Conservation (phyloP, 1,284 basidiomycete genomes). For the Marasmius oreades region DNA sequence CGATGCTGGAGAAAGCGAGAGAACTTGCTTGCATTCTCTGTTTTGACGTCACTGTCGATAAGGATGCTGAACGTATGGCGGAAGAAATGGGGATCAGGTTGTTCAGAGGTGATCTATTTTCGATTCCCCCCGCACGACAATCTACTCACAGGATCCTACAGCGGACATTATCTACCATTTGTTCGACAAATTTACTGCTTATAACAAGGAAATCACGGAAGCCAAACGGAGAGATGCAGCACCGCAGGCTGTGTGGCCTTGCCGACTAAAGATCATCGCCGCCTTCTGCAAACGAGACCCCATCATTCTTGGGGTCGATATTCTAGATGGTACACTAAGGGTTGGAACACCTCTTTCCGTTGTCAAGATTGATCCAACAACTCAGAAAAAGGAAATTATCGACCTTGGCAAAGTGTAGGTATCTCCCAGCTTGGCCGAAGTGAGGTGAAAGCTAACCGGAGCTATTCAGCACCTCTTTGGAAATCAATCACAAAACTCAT, state of each 20-base stretch:
- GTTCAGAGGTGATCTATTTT: slow-evolving; percentile 74
- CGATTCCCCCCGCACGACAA: not conserved
- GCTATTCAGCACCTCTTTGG: slow-evolving; percentile 75
- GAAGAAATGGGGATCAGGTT: slow-evolving; percentile 92
- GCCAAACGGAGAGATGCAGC: slow-evolving; percentile 92
- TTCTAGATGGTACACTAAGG: slow-evolving; percentile 90
- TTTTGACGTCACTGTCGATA: slow-evolving; percentile 95
- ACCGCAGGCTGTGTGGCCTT: slow-evolving; percentile 96
- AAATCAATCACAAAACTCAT: slow-evolving; percentile 87
- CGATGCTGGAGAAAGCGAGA: slow-evolving; percentile 96
- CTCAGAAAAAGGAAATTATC: slow-evolving; percentile 89
- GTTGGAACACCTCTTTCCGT: slow-evolving; percentile 96
- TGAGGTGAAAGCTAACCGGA: slow-evolving; percentile 3
- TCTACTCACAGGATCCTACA: slow-evolving; percentile 25
- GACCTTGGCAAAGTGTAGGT: slow-evolving; percentile 92
- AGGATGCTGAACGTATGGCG: slow-evolving; percentile 87
- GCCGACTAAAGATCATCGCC: slow-evolving; percentile 88
- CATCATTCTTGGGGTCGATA: slow-evolving; percentile 96
- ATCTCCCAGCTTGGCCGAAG: slow-evolving; percentile 2
- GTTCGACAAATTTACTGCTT: slow-evolving; percentile 97
- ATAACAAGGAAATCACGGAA: slow-evolving; percentile 90
- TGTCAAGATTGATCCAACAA: slow-evolving; percentile 82
- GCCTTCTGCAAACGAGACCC: slow-evolving; percentile 97
- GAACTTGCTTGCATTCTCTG: slow-evolving; percentile 95
- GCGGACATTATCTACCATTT: slow-evolving; percentile 99